Evolutionary conservation across 2,329 filamentous ascomycete species (phyloP), one percentile per base, ranked within the genome.

Genomic region (Monosporascus ibericus): DNA sequence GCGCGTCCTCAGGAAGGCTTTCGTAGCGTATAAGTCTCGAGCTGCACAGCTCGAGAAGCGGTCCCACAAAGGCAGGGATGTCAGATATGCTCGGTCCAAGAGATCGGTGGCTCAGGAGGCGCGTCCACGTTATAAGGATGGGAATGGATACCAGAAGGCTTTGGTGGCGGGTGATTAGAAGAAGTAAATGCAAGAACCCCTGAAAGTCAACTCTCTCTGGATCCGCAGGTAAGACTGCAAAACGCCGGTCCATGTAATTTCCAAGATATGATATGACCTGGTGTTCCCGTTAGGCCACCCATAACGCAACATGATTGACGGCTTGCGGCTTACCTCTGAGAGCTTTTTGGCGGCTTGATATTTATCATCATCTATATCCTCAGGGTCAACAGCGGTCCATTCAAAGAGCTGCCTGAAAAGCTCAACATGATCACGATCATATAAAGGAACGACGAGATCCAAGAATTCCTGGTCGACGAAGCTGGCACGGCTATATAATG

Each of bases 81-180:
- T 84, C 70, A 70, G 83, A 71, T 71, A 89, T 74, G 75, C 81
- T 75, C 5, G 74, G 73, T 9, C 85, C 82, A 49, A 94, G 81
- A n/a, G 79, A 74, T 48, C 83, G 81, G 51, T 89, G 87, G 58
- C 81, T 82, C 44, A 99, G 76, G 48, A 97, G 76, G 59, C 87
- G 88, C 8, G 88, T 91, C 91, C 92, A 97, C 22, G 88, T 87
- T 61, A 95, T 88, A 44, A 99, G 78, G 9, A 95, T 85, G 2
- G 94, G 92, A 62, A 97, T 96, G 2, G 94, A 96, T 18, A 99
- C 86, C 44, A 94, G 86, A 52, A 99, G 79, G 67, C 94, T 97
- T 62, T 88, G 85, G 68, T 89, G 90, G 60, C 88, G 88, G 51
- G 92, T 82, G 50, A 96, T 86, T 51, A 82, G 77, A 55, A 92